Conservation (phyloP, 306 rosid species). For the Bauhinia variegata region DNA sequence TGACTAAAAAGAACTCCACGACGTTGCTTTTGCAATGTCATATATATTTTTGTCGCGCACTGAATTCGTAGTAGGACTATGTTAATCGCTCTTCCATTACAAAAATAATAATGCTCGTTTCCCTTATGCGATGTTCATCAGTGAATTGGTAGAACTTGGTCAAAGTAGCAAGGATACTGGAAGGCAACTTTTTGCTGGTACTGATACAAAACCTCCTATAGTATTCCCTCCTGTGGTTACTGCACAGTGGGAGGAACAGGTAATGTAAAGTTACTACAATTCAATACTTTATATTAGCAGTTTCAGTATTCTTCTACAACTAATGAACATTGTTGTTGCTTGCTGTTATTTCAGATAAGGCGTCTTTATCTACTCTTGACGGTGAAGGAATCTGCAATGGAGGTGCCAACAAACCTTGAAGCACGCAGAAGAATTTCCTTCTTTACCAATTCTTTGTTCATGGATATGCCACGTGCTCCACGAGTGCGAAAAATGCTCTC, state of each 20-base stretch:
- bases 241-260: slow-evolving; percentile 99
- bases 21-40: slow-evolving; percentile 10
- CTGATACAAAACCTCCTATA: slow-evolving; percentile 77
- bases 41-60: not conserved
- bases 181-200: slow-evolving; percentile 94
- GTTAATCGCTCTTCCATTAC: not conserved
- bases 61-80: slow-evolving; percentile 1
- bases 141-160: slow-evolving; percentile 87
- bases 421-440: slow-evolving; percentile 95
- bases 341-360: slow-evolving; percentile 63
- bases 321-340: slow-evolving; percentile 25
- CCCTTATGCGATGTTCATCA: slow-evolving; percentile 41
- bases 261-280: slow-evolving; percentile 27
- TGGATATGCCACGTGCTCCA: slow-evolving; percentile 99
- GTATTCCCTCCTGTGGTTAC: slow-evolving; percentile 77
- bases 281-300: not conserved
- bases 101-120: slow-evolving; percentile 23
- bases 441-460: slow-evolving; percentile 90
- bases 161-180: slow-evolving; percentile 83
- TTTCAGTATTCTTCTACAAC: not conserved
- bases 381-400: slow-evolving; percentile 84
- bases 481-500: slow-evolving; percentile 96
- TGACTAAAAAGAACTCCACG: no score
- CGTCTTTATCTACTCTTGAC: slow-evolving; percentile 84
- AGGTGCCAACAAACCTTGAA: slow-evolving; percentile 92